Evolutionary conservation across 805 yeast genomes (phyloP), one percentile per base, ranked within the genome.

Genomic region (Tetrapisispora phaffii): DNA sequence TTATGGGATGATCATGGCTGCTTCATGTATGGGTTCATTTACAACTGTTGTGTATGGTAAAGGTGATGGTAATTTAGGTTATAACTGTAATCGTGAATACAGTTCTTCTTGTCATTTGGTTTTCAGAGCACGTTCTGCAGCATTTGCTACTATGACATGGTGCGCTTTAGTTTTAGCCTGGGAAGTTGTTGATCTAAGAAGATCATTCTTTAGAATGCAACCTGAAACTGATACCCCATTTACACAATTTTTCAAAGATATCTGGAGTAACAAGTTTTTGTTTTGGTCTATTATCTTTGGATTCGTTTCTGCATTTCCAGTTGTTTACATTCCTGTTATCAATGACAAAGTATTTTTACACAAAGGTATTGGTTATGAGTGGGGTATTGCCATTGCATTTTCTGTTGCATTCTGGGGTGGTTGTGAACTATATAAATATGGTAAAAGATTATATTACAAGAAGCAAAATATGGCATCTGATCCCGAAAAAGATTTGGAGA

Each of bases 111-210:
- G 96, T 65, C 55, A 66, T 39, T 63, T 71, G 49, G 95, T 86
- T 12, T 85, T 80, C 65, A 72, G 75, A 54, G 85, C 88, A 4
- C 76, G 96, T 60, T 76, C 94, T 3, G 76, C 83, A 3, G 75
- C 88, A 0, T 86, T 86, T 69, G 82, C 82, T 1, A 76, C 81
- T 1, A 80, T 85, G 80, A 86, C 95, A 0, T 86, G 95, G 94
- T 76, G 89, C 67, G 83, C 90, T 3, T 71, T 86, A 47, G 60
- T 85, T 24, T 68, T 84, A 39, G 93, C 94, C 1, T 85, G 93
- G 93, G 93, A 85, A 65, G 86, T 85, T 54, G 73, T 84, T 47
- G 85, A 84, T 58, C 66, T 79, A 63, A 70, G 82, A 53, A 70
- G 79, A 54, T 85, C 94, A 1, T 68, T 85, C 49, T 84, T 85